Percentiles rank a stretch among this genome's conserved stretches.
These are phyloP conservation scores for Lentinula guzmanii DNA, from an alignment of 768 basidiomycete species.

Conservation along the genomic window DNA sequence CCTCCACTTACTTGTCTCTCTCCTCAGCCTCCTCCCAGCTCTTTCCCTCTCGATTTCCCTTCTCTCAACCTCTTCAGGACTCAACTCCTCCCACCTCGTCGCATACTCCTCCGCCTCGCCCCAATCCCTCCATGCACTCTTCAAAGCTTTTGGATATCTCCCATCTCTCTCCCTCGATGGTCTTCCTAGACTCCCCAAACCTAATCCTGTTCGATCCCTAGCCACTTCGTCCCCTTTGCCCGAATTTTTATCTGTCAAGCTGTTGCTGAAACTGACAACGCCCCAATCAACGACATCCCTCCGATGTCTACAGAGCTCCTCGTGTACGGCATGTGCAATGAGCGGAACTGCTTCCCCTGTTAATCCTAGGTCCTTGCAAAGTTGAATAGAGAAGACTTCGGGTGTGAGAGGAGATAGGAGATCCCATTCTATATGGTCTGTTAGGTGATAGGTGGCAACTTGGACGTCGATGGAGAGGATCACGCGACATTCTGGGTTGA, in stretches of 20 bases:
- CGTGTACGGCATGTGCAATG: conserved; percentile 89
- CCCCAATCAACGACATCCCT: conserved; percentile 95
- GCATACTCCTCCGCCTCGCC: conserved; percentile 85
- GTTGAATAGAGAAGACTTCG: conserved; percentile 71
- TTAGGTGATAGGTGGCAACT: conserved; percentile 83
- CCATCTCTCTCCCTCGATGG: conserved; percentile 51
- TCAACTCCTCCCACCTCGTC: conserved; percentile 83
- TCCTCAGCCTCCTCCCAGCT: conserved; percentile 54
- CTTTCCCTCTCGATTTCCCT: conserved; percentile 85
- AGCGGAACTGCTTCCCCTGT: conserved; percentile 84
- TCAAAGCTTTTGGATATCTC: conserved; percentile 72
- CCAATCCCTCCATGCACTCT: conserved; percentile 96
- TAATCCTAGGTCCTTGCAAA: conserved; percentile 84
- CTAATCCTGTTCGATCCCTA: conserved; percentile 81
- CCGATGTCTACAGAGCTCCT: conserved; percentile 93
- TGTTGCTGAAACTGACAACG: conserved; percentile 54
- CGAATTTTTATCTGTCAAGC: not conserved
- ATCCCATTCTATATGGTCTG: conserved; percentile 99
- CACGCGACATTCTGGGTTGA: not conserved
- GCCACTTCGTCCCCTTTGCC: conserved; percentile 31
- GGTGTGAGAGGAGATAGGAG: conserved; percentile 90
- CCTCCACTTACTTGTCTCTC: conserved; percentile 29
- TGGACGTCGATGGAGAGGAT: conserved; percentile 86
- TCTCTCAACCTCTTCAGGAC: conserved; percentile 85
- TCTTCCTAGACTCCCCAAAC: conserved; percentile 68